A percentile compares a stretch with the other conserved stretches of the same genome.
Evolutionary conservation across 208 protist genomes (phyloP).

Genomic region (Trypanosoma conorhini): DNA sequence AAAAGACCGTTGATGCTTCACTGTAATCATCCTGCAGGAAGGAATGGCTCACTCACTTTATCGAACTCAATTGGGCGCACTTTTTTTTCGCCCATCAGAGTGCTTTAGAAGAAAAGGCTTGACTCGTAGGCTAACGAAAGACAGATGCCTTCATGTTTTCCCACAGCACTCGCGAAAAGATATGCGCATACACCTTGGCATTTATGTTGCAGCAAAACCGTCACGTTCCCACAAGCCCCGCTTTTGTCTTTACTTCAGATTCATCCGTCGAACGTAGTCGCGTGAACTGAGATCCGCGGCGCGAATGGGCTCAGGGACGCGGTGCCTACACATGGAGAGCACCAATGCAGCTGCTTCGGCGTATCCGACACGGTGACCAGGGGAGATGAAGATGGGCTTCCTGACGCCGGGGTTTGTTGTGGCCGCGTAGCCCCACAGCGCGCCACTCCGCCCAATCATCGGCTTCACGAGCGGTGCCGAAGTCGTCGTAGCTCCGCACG

Average conservation of each 20-base stretch:
- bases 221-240: neutral
- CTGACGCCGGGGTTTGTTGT: conserved; percentile 35
- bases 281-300: conserved; percentile 91
- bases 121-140: too few relatives aligned
- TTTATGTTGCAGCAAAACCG: neutral
- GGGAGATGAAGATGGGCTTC: conserved; percentile 93
- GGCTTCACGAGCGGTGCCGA: conserved; percentile 1
- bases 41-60: too few relatives aligned
- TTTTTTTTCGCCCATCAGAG: too few relatives aligned
- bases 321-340: conserved; percentile 41
- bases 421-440: conserved; percentile 63
- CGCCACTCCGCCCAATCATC: conserved; percentile 29
- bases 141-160: too few relatives aligned
- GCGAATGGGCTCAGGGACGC: conserved; percentile 94
- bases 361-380: conserved; percentile 89
- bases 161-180: too few relatives aligned
- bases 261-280: conserved; percentile 57
- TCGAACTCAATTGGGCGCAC: too few relatives aligned
- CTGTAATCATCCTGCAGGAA: too few relatives aligned
- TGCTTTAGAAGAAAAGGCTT: too few relatives aligned
- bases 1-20: too few relatives aligned
- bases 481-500: neutral
- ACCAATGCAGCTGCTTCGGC: conserved; percentile 61
- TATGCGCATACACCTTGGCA: too few relatives aligned
- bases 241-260: neutral